Conservation (phyloP, 208 protist genomes). For the Crithidia bombi region DNA sequence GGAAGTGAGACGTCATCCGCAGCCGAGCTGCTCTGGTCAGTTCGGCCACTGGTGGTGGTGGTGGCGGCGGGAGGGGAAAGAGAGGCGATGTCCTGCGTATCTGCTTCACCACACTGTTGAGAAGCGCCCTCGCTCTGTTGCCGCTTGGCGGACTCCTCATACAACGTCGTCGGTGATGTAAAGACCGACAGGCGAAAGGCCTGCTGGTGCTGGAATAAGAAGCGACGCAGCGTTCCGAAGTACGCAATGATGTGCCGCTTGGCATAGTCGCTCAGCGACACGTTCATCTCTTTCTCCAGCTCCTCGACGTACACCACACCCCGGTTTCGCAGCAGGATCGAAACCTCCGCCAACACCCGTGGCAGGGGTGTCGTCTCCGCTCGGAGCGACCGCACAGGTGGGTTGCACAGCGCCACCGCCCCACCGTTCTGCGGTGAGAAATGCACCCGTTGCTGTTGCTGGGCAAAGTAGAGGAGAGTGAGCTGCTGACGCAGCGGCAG, state of each 20-base stretch:
- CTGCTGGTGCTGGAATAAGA: constrained; percentile 23
- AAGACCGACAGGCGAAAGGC: constrained; percentile 11
- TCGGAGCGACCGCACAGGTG: constrained; percentile 8
- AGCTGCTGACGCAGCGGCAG: constrained; percentile 34
- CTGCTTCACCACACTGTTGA: neutral
- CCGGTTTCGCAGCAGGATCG: neutral
- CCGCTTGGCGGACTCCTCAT: neutral
- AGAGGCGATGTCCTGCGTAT: no score
- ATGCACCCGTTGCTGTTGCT: constrained; percentile 62
- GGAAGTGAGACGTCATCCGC: neutral
- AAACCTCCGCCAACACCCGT: constrained; percentile 20
- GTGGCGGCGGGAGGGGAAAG: neutral
- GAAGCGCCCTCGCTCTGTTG: neutral
- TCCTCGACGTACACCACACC: constrained; percentile 25
- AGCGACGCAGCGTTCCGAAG: constrained; percentile 34
- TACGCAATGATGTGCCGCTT: constrained; percentile 32
- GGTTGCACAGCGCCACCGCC: constrained; percentile 22
- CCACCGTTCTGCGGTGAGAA: constrained; percentile 55
- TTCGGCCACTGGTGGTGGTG: neutral
- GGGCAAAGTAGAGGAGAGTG: constrained; percentile 67
- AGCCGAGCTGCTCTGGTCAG: no score
- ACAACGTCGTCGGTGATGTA: neutral
- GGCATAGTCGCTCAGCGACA: constrained; percentile 15
- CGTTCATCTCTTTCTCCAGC: constrained; percentile 9
- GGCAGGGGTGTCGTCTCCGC: constrained; percentile 34